Evolutionary conservation across 257 asterid species (phyloP).

Genomic region (Solanum chilense): DNA sequence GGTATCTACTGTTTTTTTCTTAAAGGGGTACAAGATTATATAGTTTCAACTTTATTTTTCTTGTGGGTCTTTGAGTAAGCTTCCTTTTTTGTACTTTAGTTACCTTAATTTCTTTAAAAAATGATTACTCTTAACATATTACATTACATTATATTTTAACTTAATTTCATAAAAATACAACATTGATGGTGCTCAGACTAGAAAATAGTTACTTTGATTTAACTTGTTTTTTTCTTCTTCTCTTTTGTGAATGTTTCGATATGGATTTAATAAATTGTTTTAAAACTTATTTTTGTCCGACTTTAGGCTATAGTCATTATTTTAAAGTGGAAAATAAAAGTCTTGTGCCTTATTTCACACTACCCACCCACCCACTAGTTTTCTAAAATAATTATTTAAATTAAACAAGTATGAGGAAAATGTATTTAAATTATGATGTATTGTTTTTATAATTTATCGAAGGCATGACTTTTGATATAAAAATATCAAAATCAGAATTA

Average conservation of each 20-base stretch:
- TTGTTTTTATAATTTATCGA: accelerated
- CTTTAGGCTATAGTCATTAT: not conserved
- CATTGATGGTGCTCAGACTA: not conserved
- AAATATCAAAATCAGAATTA: not conserved
- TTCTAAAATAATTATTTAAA: not conserved
- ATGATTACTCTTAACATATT: not conserved
- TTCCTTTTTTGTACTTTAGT: not conserved
- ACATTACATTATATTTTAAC: not conserved
- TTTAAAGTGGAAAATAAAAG: not conserved
- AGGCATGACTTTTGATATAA: accelerated
- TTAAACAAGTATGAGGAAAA: too few species aligned
- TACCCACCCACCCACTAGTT: too few species aligned
- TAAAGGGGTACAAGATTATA: not conserved
- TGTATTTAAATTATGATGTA: too few species aligned
- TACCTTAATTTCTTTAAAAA: not conserved
- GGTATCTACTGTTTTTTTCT: not conserved
- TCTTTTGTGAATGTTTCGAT: not conserved
- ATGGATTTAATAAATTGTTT: not conserved
- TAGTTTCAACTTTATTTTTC: not conserved
- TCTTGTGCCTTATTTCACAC: not conserved
- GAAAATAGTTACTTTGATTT: not conserved
- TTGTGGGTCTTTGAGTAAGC: not conserved
- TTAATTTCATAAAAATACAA: not conserved
- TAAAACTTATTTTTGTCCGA: not conserved
- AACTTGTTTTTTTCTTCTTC: not conserved